phyloP scores from a whole-genome alignment of 495 filamentous ascomycete genomes.

The Aspergillus incahuasiensis region DNA sequence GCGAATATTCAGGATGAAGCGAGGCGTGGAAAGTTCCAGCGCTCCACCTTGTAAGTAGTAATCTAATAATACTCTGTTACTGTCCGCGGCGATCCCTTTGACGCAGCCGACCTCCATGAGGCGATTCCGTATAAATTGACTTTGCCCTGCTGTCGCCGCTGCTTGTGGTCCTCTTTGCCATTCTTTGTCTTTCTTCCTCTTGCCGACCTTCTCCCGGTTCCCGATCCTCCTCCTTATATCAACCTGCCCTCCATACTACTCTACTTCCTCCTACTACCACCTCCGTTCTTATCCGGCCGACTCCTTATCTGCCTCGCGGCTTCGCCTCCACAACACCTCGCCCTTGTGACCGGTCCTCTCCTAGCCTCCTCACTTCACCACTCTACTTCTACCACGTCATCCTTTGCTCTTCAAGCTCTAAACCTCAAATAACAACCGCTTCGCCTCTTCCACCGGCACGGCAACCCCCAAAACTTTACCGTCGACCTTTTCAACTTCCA shows the following conservation, averaged over 20 bases:
- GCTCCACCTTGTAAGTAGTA: slow-evolving; percentile 11
- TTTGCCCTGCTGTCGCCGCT: slow-evolving; percentile 23
- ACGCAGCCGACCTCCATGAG: slow-evolving; percentile 13
- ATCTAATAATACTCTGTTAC: not conserved
- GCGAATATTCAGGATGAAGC: slow-evolving; percentile 5
- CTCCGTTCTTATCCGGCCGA: slow-evolving; percentile 17
- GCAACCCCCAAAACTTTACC: not conserved
- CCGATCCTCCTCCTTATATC: slow-evolving; percentile 18
- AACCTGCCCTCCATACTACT: slow-evolving; percentile 1
- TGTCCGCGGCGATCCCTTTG: slow-evolving; percentile 17
- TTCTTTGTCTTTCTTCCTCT: slow-evolving; percentile 22
- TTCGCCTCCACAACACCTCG: not conserved
- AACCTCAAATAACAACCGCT: not conserved
- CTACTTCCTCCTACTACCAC: not conserved
- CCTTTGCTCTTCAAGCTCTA: not conserved
- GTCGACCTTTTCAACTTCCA: not conserved
- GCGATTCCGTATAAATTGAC: slow-evolving; percentile 25
- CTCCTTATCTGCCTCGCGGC: slow-evolving; percentile 4
- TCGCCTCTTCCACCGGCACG: not conserved
- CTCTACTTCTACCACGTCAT: slow-evolving; percentile 28
- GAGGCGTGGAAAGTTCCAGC: slow-evolving; percentile 9
- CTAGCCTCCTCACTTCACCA: slow-evolving; percentile 30
- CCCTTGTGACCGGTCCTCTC: slow-evolving; percentile 5
- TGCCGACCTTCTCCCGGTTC: slow-evolving; percentile 16
- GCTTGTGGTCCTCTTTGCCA: slow-evolving; percentile 11